A percentile compares a stretch with the other conserved stretches of the same genome.
Evolutionary conservation across 1,284 basidiomycete genomes (phyloP).

Genomic region (Malassezia restricta): DNA sequence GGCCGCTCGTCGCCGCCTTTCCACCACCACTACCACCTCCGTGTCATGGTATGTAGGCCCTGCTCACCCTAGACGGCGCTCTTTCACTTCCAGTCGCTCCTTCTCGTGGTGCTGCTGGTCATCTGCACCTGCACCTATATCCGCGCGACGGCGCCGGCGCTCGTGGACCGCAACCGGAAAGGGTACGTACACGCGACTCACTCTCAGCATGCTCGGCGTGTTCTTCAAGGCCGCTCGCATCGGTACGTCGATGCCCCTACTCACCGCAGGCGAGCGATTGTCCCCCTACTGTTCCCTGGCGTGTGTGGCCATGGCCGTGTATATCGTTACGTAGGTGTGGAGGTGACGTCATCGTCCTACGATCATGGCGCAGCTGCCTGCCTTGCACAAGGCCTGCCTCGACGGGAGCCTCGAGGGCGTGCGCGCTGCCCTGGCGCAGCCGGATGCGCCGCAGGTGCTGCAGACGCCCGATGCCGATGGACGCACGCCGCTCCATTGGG

Average conservation of each 20-base stretch:
- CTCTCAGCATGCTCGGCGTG: slow-evolving; percentile 31
- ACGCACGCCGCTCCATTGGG: slow-evolving; percentile 25
- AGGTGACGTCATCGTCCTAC: not conserved
- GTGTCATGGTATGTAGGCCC: not conserved
- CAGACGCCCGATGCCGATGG: slow-evolving; percentile 17
- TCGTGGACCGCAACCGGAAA: slow-evolving; percentile 85
- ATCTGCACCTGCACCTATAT: slow-evolving; percentile 97
- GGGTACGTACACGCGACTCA: slow-evolving; percentile 52
- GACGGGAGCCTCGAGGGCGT: slow-evolving; percentile 4
- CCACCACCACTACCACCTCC: not conserved
- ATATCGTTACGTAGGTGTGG: slow-evolving; percentile 16
- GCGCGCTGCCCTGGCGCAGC: not conserved
- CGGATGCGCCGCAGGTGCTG: not conserved
- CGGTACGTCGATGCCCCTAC: slow-evolving; percentile 20
- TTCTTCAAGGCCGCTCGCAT: slow-evolving; percentile 43
- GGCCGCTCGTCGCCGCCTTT: not conserved
- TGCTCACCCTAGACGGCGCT: slow-evolving; percentile 63
- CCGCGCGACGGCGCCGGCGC: slow-evolving; percentile 70
- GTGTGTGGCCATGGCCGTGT: slow-evolving; percentile 42
- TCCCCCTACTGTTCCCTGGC: slow-evolving; percentile 43
- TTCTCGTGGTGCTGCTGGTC: slow-evolving; percentile 79
- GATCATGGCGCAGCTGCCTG: slow-evolving; percentile 7
- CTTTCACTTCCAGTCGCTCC: slow-evolving; percentile 91
- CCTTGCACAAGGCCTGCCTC: slow-evolving; percentile 14
- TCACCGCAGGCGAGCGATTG: slow-evolving; percentile 34